Conservation (phyloP, 805 yeast species). For the Metschnikowia corniflorae region DNA sequence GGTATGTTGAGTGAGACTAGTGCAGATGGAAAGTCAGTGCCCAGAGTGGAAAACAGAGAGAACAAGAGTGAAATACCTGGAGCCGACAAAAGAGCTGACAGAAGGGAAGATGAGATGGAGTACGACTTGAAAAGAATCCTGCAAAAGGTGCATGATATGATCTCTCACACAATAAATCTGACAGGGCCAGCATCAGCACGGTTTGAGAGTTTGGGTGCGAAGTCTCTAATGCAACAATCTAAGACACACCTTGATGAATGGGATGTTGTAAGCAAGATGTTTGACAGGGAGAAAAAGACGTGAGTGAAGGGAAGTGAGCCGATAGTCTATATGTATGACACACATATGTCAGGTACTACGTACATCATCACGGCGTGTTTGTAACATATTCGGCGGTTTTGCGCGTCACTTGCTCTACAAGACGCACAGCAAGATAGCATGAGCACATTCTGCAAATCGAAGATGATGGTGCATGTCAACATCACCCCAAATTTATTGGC, state of each 20-base stretch:
- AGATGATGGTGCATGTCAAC: too few relatives aligned
- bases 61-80: not conserved
- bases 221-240: constrained; percentile 22
- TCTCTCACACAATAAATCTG: too few relatives aligned
- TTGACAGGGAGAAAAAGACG: constrained; percentile 4
- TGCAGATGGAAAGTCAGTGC: not conserved
- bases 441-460: too few relatives aligned
- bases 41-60: not conserved
- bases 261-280: constrained; percentile 34
- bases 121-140: constrained; percentile 24
- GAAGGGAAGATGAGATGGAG: not conserved
- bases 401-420: too few relatives aligned
- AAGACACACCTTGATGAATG: constrained; percentile 30
- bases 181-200: too few relatives aligned
- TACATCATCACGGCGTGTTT: too few relatives aligned
- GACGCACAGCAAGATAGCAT: too few relatives aligned
- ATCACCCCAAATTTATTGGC: too few relatives aligned
- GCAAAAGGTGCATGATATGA: constrained; percentile 29
- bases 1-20: constrained; percentile 24
- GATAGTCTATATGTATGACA: too few relatives aligned
- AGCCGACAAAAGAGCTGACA: not conserved
- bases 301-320: too few relatives aligned
- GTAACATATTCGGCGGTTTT: too few relatives aligned
- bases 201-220: constrained; percentile 2
- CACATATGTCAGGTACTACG: too few relatives aligned